A percentile compares a stretch with the other conserved stretches of the same genome.
These are phyloP conservation scores for Rhodotorula graminis DNA, from an alignment of 768 basidiomycete genomes.

Conservation along the genomic window DNA sequence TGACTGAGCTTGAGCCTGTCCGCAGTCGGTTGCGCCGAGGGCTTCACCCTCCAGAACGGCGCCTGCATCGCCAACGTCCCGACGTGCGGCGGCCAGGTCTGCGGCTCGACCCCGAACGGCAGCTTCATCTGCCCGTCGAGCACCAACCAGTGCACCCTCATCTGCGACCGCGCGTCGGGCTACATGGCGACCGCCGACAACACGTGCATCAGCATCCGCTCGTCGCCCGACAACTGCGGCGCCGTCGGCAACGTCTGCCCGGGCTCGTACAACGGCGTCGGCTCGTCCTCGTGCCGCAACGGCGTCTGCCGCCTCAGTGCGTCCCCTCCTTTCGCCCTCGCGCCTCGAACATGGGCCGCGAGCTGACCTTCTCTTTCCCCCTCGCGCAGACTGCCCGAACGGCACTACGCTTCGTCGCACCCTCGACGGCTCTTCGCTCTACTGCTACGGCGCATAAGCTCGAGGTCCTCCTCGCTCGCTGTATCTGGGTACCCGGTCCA, in stretches of 20 bases:
- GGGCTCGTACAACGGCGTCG: slow-evolving; percentile 31
- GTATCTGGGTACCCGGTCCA: not conserved
- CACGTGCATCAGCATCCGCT: not conserved
- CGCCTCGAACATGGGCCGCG: too few relatives aligned
- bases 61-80: slow-evolving; percentile 10
- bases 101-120: slow-evolving; percentile 18
- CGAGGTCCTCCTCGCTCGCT: not conserved
- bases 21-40: slow-evolving; percentile 6
- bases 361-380: too few relatives aligned
- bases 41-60: slow-evolving; percentile 14
- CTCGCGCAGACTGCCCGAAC: not conserved
- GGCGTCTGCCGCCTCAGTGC: slow-evolving; percentile 14
- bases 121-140: slow-evolving; percentile 8
- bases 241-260: slow-evolving; percentile 30
- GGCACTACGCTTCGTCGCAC: not conserved
- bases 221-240: slow-evolving; percentile 31
- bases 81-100: slow-evolving; percentile 23
- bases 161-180: slow-evolving; percentile 6
- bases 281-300: slow-evolving; percentile 8
- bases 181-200: not conserved
- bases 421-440: not conserved
- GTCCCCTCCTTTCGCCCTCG: not conserved
- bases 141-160: slow-evolving; percentile 14
- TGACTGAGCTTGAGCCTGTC: too few relatives aligned
- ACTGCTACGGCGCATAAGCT: not conserved